Base-by-base conservation (phyloP, 495 filamentous ascomycete genomes). In the Lasiosphaeria ovina region DNA sequence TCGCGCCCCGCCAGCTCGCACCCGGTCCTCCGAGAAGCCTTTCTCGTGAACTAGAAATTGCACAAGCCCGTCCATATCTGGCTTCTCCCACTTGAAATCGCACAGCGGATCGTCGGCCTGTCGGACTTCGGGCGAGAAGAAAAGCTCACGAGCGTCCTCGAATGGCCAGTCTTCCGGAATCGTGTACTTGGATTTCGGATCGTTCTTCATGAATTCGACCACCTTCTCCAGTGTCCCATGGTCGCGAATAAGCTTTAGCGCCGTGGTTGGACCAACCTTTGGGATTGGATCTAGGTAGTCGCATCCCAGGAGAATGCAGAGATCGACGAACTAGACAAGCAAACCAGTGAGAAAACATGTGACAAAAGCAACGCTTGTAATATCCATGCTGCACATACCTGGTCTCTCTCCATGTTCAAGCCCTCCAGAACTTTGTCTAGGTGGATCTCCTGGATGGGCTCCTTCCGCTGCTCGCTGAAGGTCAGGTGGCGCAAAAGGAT, bases 221-320 rank as follows among this genome's bases (percentile, higher is more conserved):
- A 98, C 90, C 44, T 88, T 89, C 66, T 98, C 94, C 40, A 99
- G 85, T 9, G 81, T 87, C 16, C 88, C 88, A 72, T 96, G 84
- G 65, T 98, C 92, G 52, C 89, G 89, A 66, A 99, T 98, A 49
- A 99, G 76, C 67, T 93, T 94, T 38, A 97, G 81, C 2, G 95
- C 94, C 0, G 93, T 97, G 60, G 81, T 86, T 11, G 94, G 92
- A 11, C 95, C 94, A 56, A 99, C 79, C 66, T 96, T 96, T 55
- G 93, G 93, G 61, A 99, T 89, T 0, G 95, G 91, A 60, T 99
- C 95, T 66, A 97, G 82, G 70, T 99, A 99, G 67, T 99, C 94
- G 75, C 94, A 99, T 65, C 94, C 94, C 24, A 99, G 88, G 17
- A 99, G 87, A 64, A 99, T 98, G 69, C 94, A 98, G 47, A 99